Percentiles rank a stretch among this genome's conserved stretches.
phyloP scores from a whole-genome alignment of 1,139 yeast genomes.

The Nadsonia starkeyi-henricii region DNA sequence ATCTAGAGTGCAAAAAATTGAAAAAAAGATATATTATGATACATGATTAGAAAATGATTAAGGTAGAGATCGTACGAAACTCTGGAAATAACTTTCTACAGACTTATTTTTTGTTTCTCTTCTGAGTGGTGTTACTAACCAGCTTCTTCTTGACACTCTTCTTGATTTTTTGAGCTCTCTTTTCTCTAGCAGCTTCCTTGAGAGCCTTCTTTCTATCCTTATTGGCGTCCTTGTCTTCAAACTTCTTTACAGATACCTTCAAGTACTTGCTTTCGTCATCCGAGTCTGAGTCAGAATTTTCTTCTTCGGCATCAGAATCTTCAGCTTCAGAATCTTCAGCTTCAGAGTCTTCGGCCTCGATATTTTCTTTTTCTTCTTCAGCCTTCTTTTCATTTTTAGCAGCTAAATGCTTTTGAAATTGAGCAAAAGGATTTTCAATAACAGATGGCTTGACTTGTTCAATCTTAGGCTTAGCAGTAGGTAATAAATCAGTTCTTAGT shows the following conservation, averaged over 20 bases:
- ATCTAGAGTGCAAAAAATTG: too few species aligned
- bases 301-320: conserved; percentile 26
- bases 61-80: not conserved
- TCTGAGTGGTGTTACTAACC: conserved; percentile 17
- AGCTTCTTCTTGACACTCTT: conserved; percentile 68
- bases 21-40: not conserved
- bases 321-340: conserved; percentile 30
- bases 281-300: conserved; percentile 19
- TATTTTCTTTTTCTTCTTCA: conserved; percentile 25
- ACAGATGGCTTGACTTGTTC: not conserved
- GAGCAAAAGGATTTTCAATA: not conserved
- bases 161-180: conserved; percentile 81
- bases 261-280: conserved; percentile 29
- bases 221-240: conserved; percentile 74
- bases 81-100: too few species aligned
- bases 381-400: conserved; percentile 23
- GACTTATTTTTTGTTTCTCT: conserved; percentile 7
- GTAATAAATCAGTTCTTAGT: not conserved
- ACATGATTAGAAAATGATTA: not conserved
- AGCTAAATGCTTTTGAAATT: conserved; percentile 12
- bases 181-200: conserved; percentile 74
- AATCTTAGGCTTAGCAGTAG: not conserved
- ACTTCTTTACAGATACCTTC: conserved; percentile 51
- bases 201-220: conserved; percentile 73
- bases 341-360: conserved; percentile 15